Evolutionary conservation across 2,329 filamentous ascomycete species (phyloP), one percentile per base, ranked within the genome.

Genomic region (Xylaria sp.): DNA sequence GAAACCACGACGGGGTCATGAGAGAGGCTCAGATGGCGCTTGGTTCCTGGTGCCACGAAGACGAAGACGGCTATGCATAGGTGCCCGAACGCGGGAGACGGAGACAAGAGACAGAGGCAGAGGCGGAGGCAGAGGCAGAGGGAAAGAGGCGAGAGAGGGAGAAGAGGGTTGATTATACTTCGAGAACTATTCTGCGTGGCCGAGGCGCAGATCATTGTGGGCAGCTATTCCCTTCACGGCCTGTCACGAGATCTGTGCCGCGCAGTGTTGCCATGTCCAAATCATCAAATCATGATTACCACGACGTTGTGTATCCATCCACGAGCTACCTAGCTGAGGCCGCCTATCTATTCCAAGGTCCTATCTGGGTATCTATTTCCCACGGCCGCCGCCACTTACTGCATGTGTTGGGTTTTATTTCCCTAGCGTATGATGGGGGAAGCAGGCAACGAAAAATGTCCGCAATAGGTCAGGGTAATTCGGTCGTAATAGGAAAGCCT

Each of bases 1-100:
- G 48, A 46, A 18, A 53, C 28, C 28, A 25, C 30, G 53, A 63
- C 48, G 48, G 55, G 55, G 63, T n/a, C 56, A 67, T 48, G 57
- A 41, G 60, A 63, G 36, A 46, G 36, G 62, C 23, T 32, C 34
- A 36, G 43, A 60, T 55, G 45, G 46, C 45, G 15, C 41, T 63
- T 62, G 65, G 68, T 60, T 65, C 68, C 65, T 68, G 65, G 68
- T 65, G 68, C 65, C 65, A 65, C 68, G 61, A 65, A 66, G 65
- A 70, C 55, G 50, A n/a, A n/a, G n/a, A n/a, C n/a, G n/a, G n/a
- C 45, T 13, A 69, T 71, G 69, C 69, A 69, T 71, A 65, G 66
- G 53, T 71, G 66, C 66, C 69, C 67, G 66, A 70, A 57, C 59
- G 43, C 41, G 57, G 43, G 61, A 58, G 55, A 52, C 23, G 12